Conservation (phyloP, 306 rosid genomes). For the Canavalia gladiata region DNA sequence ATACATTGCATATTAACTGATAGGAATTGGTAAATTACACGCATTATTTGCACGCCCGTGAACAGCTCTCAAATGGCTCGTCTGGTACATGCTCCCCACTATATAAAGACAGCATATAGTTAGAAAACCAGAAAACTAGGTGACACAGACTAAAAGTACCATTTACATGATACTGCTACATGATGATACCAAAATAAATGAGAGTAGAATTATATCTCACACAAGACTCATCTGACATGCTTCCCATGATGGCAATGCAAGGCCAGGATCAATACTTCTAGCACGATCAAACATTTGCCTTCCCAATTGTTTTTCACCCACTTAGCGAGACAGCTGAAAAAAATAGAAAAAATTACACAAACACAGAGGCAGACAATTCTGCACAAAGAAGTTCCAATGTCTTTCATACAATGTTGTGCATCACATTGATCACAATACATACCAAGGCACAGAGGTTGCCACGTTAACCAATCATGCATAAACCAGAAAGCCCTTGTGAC, state of each 20-base stretch:
- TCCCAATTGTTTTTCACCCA: slow-evolving; percentile 73
- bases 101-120: slow-evolving; percentile 36
- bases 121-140: slow-evolving; percentile 28
- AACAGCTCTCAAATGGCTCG: slow-evolving; percentile 94
- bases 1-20: slow-evolving; percentile 25
- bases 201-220: slow-evolving; percentile 57
- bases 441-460: slow-evolving; percentile 2
- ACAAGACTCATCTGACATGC: slow-evolving; percentile 87
- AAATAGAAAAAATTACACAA: slow-evolving; percentile 20
- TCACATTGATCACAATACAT: background rate
- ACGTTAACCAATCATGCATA: slow-evolving; percentile 32
- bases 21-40: slow-evolving; percentile 62
- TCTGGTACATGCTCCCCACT: slow-evolving; percentile 67
- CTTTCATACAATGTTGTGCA: background rate
- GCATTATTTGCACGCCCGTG: slow-evolving; percentile 86
- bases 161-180: slow-evolving; percentile 27
- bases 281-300: slow-evolving; percentile 87
- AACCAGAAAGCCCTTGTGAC: background rate
- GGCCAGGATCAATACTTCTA: slow-evolving; percentile 93
- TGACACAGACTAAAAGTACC: slow-evolving; percentile 29
- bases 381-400: background rate
- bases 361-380: background rate
- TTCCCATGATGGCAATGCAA: slow-evolving; percentile 92
- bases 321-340: slow-evolving; percentile 72
- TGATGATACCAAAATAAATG: slow-evolving; percentile 19